Percentiles rank a stretch among this genome's conserved stretches.
Evolutionary conservation across 2,329 filamentous ascomycete genomes (phyloP).

Genomic region (Hypocrella siamensis): DNA sequence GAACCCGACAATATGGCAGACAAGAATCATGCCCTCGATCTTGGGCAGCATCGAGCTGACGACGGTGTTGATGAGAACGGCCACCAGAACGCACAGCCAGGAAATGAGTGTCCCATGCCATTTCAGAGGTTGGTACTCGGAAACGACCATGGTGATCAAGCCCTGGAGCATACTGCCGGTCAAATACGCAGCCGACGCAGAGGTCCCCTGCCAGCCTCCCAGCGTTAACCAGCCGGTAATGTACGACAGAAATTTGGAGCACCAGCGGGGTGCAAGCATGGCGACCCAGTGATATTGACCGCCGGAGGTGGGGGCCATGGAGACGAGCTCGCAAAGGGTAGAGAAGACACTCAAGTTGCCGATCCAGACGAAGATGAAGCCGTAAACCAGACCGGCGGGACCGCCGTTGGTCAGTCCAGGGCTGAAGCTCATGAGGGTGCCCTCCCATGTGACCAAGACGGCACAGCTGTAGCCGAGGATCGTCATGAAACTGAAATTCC

Average conservation of each 20-base stretch:
- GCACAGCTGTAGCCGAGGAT: constrained; percentile 37
- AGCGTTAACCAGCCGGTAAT: constrained; percentile 30
- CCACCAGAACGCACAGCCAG: constrained; percentile 29
- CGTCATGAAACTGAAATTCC: constrained; percentile 32
- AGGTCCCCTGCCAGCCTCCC: constrained; percentile 25
- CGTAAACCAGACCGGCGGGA: constrained; percentile 35
- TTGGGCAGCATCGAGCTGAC: constrained; percentile 28
- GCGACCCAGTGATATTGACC: constrained; percentile 46
- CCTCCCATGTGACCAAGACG: constrained; percentile 38
- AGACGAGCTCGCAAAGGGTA: constrained; percentile 23
- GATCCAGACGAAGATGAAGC: constrained; percentile 30
- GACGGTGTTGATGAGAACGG: constrained; percentile 33
- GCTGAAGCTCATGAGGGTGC: constrained; percentile 11
- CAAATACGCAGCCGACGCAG: constrained; percentile 22
- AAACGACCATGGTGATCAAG: constrained; percentile 18
- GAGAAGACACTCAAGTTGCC: constrained; percentile 27
- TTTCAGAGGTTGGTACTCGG: constrained; percentile 10
- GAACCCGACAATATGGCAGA: constrained; percentile 26
- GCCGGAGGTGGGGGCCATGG: constrained; percentile 33
- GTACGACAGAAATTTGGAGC: constrained; percentile 39
- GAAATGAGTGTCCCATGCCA: constrained; percentile 35
- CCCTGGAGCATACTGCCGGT: constrained; percentile 32
- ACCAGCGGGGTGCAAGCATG: constrained; percentile 28
- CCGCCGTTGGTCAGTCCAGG: constrained; percentile 26
- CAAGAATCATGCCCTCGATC: constrained; percentile 33